Evolutionary conservation across 305 asterid genomes (phyloP), one percentile per base, ranked within the genome.

Genomic region (Plantago lanceolata): DNA sequence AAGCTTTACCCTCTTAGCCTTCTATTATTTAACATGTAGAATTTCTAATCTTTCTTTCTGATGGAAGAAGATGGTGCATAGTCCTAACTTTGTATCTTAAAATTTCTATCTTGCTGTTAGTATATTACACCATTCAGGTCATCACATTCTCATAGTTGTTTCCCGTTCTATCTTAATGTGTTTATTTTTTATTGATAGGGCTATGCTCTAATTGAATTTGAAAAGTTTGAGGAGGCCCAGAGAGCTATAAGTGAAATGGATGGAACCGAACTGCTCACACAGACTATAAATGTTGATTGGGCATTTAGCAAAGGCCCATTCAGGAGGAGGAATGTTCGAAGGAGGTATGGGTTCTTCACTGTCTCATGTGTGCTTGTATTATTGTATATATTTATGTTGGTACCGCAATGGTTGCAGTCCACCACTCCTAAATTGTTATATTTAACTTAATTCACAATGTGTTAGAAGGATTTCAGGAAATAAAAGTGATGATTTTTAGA

Each of bases 261-360:
- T 80, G 96, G 87, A 64, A 37, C 80, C 55, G 80, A 82, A 64
- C 80, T 89, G 73, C 90, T 87, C 64, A 75, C 82, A 28, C 94
- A 88, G 76, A 53, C 63, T 68, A 73, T 88, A 70, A 77, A 73
- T 61, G 96, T 88, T 56, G 92, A 79, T 66, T 91, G 96, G 97
- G 96, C 95, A 64, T 91, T 91, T 81, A 91, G 96, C 83, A 86
- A 76, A 72, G 97, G 97, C 33, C 85, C 97, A 50, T 86, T 88
- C 76, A 84, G 80, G 67, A 88, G 94, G 81, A 91, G 86, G 82
- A 87, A 81, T 78, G 51, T 72, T 71, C 82, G 87, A 68, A 78
- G 89, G 81, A 85, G 97, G 97, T 91, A 78, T 59, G 48, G 6
- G 18, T 11, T 33, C 40, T 33, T 33, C 43, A 9, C 26, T 24